These are phyloP conservation scores for Begonia loranthoides DNA, from an alignment of 306 rosid species.

Conservation along the genomic window DNA sequence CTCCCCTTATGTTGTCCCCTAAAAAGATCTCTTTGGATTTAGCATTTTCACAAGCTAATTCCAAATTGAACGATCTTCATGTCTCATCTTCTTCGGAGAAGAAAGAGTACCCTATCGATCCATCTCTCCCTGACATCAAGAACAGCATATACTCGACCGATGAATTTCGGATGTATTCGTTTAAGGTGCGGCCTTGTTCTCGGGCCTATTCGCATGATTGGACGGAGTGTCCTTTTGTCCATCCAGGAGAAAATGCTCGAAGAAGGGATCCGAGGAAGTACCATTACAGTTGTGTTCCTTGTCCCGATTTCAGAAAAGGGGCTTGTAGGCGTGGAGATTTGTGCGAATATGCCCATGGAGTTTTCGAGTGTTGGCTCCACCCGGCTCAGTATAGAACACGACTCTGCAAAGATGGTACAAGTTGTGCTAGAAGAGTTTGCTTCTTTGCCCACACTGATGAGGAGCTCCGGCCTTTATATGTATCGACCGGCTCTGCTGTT, in stretches of 20 bases:
- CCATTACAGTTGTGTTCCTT: conserved; percentile 91
- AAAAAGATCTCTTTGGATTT: conserved; percentile 47
- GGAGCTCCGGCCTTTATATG: conserved; percentile 79
- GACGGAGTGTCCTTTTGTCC: conserved; percentile 97
- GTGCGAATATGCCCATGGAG: conserved; percentile 98
- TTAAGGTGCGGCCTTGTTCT: conserved; percentile 91
- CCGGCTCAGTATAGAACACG: conserved; percentile 92
- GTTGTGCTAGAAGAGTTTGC: conserved; percentile 81
- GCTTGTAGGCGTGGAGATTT: conserved; percentile 91
- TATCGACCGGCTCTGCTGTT: conserved; percentile 88
- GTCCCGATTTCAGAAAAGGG: conserved; percentile 90
- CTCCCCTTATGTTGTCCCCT: conserved; percentile 54
- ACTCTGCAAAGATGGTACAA: conserved; percentile 80
- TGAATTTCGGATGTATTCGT: conserved; percentile 87
- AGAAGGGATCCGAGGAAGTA: conserved; percentile 95
- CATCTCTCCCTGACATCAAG: conserved; percentile 90
- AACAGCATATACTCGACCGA: conserved; percentile 87
- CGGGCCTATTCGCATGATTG: conserved; percentile 98
- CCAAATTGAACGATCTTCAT: conserved; percentile 34
- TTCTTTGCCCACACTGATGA: conserved; percentile 84
- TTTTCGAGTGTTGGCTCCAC: conserved; percentile 94
- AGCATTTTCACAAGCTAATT: conserved; percentile 29
- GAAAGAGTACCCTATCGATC: conserved; percentile 86
- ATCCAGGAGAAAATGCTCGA: conserved; percentile 95
- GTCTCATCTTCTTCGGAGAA: conserved; percentile 53